phyloP scores from a whole-genome alignment of 352 stramenopile genomes.

The Pythium pectinolyticum region DNA sequence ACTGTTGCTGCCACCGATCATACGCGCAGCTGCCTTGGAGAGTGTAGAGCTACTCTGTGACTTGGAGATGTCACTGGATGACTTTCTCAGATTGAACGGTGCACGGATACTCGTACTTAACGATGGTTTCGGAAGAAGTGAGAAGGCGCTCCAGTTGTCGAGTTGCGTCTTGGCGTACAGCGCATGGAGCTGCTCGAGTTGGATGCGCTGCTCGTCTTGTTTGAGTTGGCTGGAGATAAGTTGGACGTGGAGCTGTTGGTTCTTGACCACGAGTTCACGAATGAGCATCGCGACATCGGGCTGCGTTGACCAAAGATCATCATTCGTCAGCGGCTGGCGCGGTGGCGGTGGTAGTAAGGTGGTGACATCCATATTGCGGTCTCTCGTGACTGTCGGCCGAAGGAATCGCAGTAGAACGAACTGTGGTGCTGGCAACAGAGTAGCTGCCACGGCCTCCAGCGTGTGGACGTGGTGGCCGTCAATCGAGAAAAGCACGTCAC shows the following conservation, averaged over 20 bases:
- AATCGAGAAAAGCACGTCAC: slow-evolving; percentile 45
- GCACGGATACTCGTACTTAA: background rate
- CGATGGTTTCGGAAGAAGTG: slow-evolving; percentile 42
- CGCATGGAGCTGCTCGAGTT: slow-evolving; percentile 63
- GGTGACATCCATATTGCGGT: too few relatives aligned
- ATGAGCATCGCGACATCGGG: slow-evolving; percentile 34
- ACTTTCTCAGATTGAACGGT: slow-evolving; percentile 4
- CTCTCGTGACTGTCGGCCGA: too few relatives aligned
- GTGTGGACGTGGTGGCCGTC: slow-evolving; percentile 39
- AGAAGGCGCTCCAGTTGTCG: slow-evolving; percentile 33
- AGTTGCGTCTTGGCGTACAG: slow-evolving; percentile 47
- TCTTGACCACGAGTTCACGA: slow-evolving; percentile 41
- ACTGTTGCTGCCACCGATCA: too few relatives aligned
- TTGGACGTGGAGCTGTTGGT: slow-evolving; percentile 48
- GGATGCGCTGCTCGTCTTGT: slow-evolving; percentile 57
- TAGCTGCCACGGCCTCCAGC: slow-evolving; percentile 32
- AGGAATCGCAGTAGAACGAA: slow-evolving; percentile 49
- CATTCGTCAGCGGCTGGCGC: too few relatives aligned
- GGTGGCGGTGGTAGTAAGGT: too few relatives aligned
- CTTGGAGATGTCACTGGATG: background rate
- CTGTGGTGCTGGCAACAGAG: slow-evolving; percentile 4
- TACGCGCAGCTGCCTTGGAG: slow-evolving; percentile 17
- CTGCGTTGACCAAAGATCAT: background rate
- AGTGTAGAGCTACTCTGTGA: background rate
- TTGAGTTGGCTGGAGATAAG: slow-evolving; percentile 50